Evolutionary conservation across 371 early-diverging fungal species (phyloP), one percentile per base, ranked within the genome.

Genomic region (Lichtheimia corymbifera): DNA sequence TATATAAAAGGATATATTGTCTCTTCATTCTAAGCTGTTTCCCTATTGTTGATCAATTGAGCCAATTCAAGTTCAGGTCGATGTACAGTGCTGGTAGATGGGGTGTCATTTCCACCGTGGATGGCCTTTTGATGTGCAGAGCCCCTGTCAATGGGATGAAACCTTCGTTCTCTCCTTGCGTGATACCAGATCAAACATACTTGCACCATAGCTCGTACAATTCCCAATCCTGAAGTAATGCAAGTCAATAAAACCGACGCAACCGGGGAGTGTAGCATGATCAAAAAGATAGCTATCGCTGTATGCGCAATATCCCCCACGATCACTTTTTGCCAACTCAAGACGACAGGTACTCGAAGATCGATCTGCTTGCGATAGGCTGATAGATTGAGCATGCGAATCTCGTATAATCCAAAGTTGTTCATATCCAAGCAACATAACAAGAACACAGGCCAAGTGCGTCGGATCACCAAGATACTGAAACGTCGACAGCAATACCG

Each of bases 401-500:
- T 54, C 47, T 61, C 50, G 50, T 61, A 61, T 12, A 61, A 18
- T 2, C 22, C 55, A 49, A 61, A 61, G 43, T 61, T 61, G 27
- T 61, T 61, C 49, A 61, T 43, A 17, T 61, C 62, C 12, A 61
- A 43, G 42, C 28, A 20, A 27, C 62, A 61, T 12, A 61, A 11
- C 4, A 61, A 15, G 47, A 61, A 61, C 4, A 61, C 55, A 7
- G 62, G 62, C 62, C 62, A 61, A 0, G 62, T 61, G 3, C 62
- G 49, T 18, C 62, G 62, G 47, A 61, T 61, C 18, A 61, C 50
- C 2, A 61, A 47, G 17, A 61, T 61, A 20, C 50, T 55, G 41
- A 61, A 61, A 20, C 62, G 62, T 13, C 49, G 62, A 28, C 62
- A 61, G 13, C 62, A 61, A 28, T 61, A 55, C 1, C 62, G 41